Evolutionary conservation across 139 green algal genomes (phyloP), one percentile per base, ranked within the genome.

Genomic region (Gonium pectorale): DNA sequence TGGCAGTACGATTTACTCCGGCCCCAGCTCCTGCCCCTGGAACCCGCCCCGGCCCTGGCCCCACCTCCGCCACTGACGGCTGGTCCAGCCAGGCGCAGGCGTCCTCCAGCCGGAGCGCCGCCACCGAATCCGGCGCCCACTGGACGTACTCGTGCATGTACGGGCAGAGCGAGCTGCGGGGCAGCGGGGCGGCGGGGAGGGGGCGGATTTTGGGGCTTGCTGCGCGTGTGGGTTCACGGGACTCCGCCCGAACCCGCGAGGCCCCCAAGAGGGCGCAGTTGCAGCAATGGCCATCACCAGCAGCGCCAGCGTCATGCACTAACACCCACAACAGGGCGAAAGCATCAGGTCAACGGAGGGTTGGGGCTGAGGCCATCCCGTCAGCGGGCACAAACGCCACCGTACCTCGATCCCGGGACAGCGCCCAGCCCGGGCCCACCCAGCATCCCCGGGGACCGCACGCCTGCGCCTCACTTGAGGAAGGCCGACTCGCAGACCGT

Each of bases 81-180:
- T 44, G 67, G 43, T 41, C 46, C 49, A 85, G 35, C 49, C 37
- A 67, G 46, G 35, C 35, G 51, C 79, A 85, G 7, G 46, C 64
- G 49, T 85, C 79, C 21, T 33, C 37, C 44, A 85, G 79, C 27
- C 64, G 22, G 26, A 60, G 15, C 26, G 79, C 79, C 64, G 40
- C 64, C 44, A 43, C 29, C 35, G 77, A 46, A 17, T 85, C 64
- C 11, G 52, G 67, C 64, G 77, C 64, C 40, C 43, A 77, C 9
- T 43, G 15, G 35, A 41, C 46, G 64, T 64, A 85, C 64, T 85
- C 79, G 26, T 4, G 8, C 19, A 27, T 33, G 64, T 85, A 85
- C 17, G 29, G 9, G 64, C 79, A 85, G 27, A 77, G 35, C 3
- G 6, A 11, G 21, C 79, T 85, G 64, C 3, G 62, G 19, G 2